Evolutionary conservation across 2,329 filamentous ascomycete species (phyloP), one percentile per base, ranked within the genome.

Genomic region (Metarhizium brunneum): DNA sequence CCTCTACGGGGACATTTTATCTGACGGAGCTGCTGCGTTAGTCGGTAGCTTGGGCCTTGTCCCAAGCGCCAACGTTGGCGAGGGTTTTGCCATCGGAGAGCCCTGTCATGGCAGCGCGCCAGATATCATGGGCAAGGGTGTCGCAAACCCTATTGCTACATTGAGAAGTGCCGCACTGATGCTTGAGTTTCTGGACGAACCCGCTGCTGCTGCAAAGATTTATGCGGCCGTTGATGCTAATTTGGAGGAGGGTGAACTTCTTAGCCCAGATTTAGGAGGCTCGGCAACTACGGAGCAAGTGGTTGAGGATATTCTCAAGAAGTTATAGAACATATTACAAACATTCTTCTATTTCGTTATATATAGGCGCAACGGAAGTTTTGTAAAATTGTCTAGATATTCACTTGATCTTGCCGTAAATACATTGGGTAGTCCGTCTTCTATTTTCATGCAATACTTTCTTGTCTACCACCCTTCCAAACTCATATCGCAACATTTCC

Each of bases 141-240:
- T 99, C 68, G 91, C 94, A 63, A 99, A 99, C 76, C 94, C 94
- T 29, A 95, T 99, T 67, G 94, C 94, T 40, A 97, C 94, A 10
- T 81, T 99, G 61, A 81, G 94, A 68, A 94, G 88, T 72, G 87
- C 91, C 16, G 94, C 88, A 38, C 79, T 96, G 59, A 97, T 99
- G 94, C 80, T 99, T 62, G 92, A 97, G 78, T 99, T 97, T 74
- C 77, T 97, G 61, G 85, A 90, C 60, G 86, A 95, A 77, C 87
- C 91, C 73, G 78, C 82, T 60, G 94, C 94, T 20, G 94, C 94
- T 38, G 90, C 88, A 35, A 85, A 80, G 76, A 95, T 99, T 65
- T 96, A 97, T 72, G 81, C 84, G 57, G 94, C 94, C 25, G 91
- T 97, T 29, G 94, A 99, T 73, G 91, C 79, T 47, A 95, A 94